phyloP scores from a whole-genome alignment of 164 flowering plant genomes.

The Taxillus chinensis region DNA sequence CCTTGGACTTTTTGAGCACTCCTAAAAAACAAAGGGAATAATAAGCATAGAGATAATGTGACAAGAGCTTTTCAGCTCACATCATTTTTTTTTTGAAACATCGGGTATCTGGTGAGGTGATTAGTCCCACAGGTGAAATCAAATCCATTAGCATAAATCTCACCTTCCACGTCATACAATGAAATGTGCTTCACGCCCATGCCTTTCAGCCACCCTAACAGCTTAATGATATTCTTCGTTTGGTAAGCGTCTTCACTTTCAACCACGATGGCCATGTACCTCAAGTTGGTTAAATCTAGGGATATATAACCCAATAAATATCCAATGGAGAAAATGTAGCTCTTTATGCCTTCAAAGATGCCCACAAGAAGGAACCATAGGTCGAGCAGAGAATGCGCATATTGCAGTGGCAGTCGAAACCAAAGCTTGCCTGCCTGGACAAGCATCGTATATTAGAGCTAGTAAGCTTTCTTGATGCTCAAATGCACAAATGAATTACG shows the following conservation, averaged over 20 bases:
- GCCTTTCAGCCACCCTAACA: constrained; percentile 50
- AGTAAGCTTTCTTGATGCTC: too few relatives aligned
- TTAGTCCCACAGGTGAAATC: too few relatives aligned
- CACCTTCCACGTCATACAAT: constrained; percentile 83
- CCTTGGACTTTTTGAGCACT: constrained; percentile 64
- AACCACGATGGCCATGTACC: constrained; percentile 65
- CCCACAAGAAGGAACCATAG: constrained; percentile 26
- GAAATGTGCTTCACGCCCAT: constrained; percentile 64
- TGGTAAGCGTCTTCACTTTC: constrained; percentile 77
- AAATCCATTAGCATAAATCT: background rate
- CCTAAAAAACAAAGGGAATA: constrained; percentile 27
- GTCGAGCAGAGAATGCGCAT: constrained; percentile 40
- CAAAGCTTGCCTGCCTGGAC: constrained; percentile 26
- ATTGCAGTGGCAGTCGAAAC: constrained; percentile 39
- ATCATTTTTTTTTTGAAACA: too few relatives aligned
- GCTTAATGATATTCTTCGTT: constrained; percentile 40
- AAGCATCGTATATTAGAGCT: background rate
- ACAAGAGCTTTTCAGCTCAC: background rate
- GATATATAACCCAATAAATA: constrained; percentile 24
- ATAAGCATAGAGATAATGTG: background rate
- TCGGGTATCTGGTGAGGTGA: too few relatives aligned
- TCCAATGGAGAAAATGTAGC: constrained; percentile 47
- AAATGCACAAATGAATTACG: too few relatives aligned
- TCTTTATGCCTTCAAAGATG: constrained; percentile 24
- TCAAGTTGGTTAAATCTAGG: constrained; percentile 40